Base-by-base conservation (phyloP, 441 rosid genomes). In the Viola pubescens region DNA sequence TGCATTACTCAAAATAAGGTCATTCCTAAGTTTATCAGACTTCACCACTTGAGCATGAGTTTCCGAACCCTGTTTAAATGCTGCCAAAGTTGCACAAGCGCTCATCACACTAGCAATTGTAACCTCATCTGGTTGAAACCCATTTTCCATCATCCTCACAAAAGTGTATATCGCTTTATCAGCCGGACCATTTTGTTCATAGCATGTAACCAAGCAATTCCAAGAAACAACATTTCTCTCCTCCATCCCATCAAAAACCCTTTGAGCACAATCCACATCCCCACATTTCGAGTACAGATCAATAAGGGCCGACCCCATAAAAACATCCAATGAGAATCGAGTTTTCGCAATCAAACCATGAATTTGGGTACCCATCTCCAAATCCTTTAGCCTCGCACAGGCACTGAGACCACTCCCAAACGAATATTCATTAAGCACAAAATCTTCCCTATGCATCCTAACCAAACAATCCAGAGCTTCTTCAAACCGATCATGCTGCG, bases 281-380 rank as follows among this genome's bases (percentile, higher is more conserved):
- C 91, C 79, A 19, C 96, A 82, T 78, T 88, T 88, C 37, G 89
- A 80, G 70, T 86, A 84, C 87, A 84, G 78, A 19, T 86, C 89
- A 67, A 89, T 62, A 54, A 86, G 94, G 52, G 91, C 96, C 41
- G 91, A 84, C 4, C 86, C 89, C 73, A 79, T 84, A 68, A 75
- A 77, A 63, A 89, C 85, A 73, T 82, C 76, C 1, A 64, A 71
- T 6, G 60, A 73, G 57, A 58, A 58, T 60, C 62, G 64, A 0
- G 81, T 78, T 52, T 86, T 89, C 0, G 53, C 65, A 49, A 89
- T 66, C 76, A 89, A 70, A 70, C 77, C 82, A 70, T 89, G 94
- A 56, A 89, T 66, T 72, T 84, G 94, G 38, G 67, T 54, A 62
- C 89, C 96, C 59, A 61, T 64, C 54, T 68, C 59, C 42, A 80